Conservation (phyloP, 2,329 filamentous ascomycete genomes). For the Colletotrichum simmondsii region DNA sequence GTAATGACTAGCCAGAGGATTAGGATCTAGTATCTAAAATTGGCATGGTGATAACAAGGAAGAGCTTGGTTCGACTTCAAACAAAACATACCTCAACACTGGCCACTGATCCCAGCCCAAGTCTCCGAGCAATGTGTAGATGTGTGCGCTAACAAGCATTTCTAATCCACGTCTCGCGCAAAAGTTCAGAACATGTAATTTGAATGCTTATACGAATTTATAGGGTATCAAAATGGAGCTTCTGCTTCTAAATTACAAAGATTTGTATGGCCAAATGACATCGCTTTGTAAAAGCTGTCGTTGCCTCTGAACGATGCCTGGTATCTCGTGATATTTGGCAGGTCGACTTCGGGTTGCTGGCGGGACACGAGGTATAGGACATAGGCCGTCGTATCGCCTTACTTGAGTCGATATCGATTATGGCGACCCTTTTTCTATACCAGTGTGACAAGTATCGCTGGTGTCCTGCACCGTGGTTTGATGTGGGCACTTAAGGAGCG, state of each 20-base stretch:
- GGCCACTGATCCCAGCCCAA: background rate
- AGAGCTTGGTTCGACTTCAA: background rate
- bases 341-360: too few relatives aligned
- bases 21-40: background rate
- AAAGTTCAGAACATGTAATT: background rate
- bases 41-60: background rate
- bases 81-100: background rate
- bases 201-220: background rate
- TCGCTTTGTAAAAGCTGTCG: background rate
- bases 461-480: slow-evolving; percentile 1
- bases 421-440: background rate
- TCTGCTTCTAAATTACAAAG: background rate
- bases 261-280: too few relatives aligned
- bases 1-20: too few relatives aligned
- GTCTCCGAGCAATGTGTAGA: background rate
- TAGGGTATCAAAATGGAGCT: background rate
- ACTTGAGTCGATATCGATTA: background rate
- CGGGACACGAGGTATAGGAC: background rate
- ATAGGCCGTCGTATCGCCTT: background rate
- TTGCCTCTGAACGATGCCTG: too few relatives aligned
- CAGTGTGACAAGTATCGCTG: background rate
- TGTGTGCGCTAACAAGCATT: background rate
- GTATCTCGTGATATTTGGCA: background rate
- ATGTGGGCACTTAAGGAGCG: background rate
- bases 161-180: background rate